Conservation (phyloP, 1,284 basidiomycete species). For the Tilletia walkeri region DNA sequence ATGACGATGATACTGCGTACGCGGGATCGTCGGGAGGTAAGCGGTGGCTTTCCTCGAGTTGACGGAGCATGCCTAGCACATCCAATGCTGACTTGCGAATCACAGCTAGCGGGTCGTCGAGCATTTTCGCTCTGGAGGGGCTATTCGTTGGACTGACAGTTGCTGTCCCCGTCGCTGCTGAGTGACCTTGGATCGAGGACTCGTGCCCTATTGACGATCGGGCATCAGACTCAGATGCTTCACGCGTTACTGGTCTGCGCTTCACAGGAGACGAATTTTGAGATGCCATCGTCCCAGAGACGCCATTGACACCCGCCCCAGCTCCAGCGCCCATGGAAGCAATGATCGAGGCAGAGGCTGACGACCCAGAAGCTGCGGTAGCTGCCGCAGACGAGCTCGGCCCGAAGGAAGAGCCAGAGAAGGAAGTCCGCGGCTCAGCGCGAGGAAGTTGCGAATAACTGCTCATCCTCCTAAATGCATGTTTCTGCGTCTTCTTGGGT, state of each 20-base stretch:
- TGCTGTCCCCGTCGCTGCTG: too few species aligned
- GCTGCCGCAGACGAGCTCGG: background rate
- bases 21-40: slow-evolving; percentile 26
- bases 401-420: background rate
- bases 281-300: background rate
- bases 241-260: background rate
- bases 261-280: background rate
- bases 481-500: background rate
- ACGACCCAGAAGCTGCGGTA: background rate
- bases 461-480: slow-evolving; percentile 1
- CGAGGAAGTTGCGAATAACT: slow-evolving; percentile 15
- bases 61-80: slow-evolving; percentile 70
- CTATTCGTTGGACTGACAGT: background rate
- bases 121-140: background rate
- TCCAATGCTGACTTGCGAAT: slow-evolving; percentile 73
- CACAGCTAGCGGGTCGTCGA: slow-evolving; percentile 64
- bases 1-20: slow-evolving; percentile 27
- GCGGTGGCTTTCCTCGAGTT: slow-evolving; percentile 56
- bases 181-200: background rate
- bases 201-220: background rate
- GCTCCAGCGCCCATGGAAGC: background rate
- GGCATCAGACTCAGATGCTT: background rate
- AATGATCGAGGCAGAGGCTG: background rate
- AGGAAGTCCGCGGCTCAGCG: background rate
- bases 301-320: too few species aligned